Evolutionary conservation across 179 eudicot species (phyloP), one percentile per base, ranked within the genome.

Genomic region (Camellia oleifera): DNA sequence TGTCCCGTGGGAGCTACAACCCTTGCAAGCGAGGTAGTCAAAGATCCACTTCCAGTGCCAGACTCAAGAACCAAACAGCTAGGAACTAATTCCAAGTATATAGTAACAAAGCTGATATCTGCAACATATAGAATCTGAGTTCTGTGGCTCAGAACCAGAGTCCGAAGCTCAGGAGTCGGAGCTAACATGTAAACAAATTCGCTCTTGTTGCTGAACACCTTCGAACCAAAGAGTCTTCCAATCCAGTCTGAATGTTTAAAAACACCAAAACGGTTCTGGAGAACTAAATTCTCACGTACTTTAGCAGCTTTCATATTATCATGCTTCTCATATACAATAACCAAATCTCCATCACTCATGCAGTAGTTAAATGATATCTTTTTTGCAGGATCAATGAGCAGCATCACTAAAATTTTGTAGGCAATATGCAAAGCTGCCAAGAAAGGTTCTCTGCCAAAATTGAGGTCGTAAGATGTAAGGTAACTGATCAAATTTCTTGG

Each of bases 91-190:
- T 95, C 98, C 91, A 95, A 79, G 82, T 88, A 92, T 93, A 89
- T 89, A 18, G 94, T 81, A 40, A 95, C 83, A 65, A 95, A 88
- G 79, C 98, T 94, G 42, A 93, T 91, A 84, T 94, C 98, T 7
- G 97, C 99, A 69, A 94, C 86, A 69, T 94, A 94, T 18, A 95
- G 85, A 80, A 95, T 95, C 84, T 95, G 99, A 57, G 99, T 95
- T 81, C 98, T 84, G 32, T 26, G 32, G 32, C 32, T 26, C 32
- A 26, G 32, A 26, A 26, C 32, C 1, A 26, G 32, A 26, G 32
- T 26, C 32, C 32, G 0, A 26, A 26, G 32, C 32, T 26, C 32
- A 26, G 32, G 32, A 26, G 32, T 26, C 32, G 32, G 32, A 26
- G 32, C 32, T 26, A 26, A 26, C 32, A 26, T 0, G 32, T 26